Base-by-base conservation (phyloP, 2,329 filamentous ascomycete species). In the Paecilomyces sp. region DNA sequence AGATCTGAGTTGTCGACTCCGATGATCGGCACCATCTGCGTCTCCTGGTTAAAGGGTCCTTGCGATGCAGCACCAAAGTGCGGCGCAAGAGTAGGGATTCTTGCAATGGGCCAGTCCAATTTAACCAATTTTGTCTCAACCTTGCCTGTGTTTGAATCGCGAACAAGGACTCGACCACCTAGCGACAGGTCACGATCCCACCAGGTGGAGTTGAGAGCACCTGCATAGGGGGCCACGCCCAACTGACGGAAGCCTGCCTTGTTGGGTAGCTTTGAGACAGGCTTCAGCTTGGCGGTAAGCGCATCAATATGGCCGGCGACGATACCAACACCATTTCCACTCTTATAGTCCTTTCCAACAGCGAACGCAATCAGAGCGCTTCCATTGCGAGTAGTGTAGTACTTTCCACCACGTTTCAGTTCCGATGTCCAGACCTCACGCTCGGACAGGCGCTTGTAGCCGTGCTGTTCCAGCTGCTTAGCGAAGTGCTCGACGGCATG, bases 181-280 rank as follows among this genome's bases (percentile, higher is more conserved):
- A 97, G 89, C 65, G 90, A 88, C 57, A 99, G 83, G 74, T 99
- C 94, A 41, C 94, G 86, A 74, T 97, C 94, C 93, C 92, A 97
- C 94, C 94, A 97, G 0, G 94, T 97, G 63, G 82, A 81, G 72
- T 92, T 94, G 62, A 97, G 78, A 1, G 82, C 92, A 56, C 94
- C 93, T 9, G 92, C 93, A 72, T 97, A 99, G 0, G 90, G 94
- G 2, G 94, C 92, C 57, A 97, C 91, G 25, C 91, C 93, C 6
- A 97, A 83, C 78, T 97, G 91, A 30, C 91, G 75, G 71, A 91
- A 99, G 58, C 94, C 93, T 33, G 90, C 88, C 72, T 89, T 91
- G 67, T 82, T 90, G n/a, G 88, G 86, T 69, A 96, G 87, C 70
- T 85, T 90, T 69, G 91, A 91, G 30, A 97, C 85, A 9, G 94